Conservation (phyloP, 2,329 filamentous ascomycete genomes). For the Aspergillus awamori region DNA sequence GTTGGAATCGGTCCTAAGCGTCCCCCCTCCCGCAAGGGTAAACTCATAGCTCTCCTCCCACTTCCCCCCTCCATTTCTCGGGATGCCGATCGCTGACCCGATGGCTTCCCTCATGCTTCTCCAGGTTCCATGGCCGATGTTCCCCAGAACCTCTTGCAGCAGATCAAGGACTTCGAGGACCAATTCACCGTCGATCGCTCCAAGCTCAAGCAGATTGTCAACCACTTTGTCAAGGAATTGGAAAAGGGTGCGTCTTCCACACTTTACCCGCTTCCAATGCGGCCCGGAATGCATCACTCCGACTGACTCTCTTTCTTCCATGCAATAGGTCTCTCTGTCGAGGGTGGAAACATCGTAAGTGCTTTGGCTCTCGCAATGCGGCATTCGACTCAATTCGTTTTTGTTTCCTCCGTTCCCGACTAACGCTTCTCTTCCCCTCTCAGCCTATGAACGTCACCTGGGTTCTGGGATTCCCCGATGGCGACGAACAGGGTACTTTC, state of each 20-base stretch:
- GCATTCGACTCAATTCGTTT: neutral
- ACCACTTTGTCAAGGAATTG: conserved; percentile 87
- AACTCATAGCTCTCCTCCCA: conserved; percentile 37
- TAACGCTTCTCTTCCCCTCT: neutral
- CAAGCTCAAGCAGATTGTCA: conserved; percentile 86
- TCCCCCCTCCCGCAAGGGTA: conserved; percentile 73
- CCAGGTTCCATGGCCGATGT: conserved; percentile 88
- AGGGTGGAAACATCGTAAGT: conserved; percentile 90
- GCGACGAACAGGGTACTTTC: conserved; percentile 83
- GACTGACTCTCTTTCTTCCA: neutral
- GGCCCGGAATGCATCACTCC: neutral
- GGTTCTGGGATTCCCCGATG: conserved; percentile 88
- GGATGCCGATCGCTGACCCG: conserved; percentile 7
- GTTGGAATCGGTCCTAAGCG: conserved; percentile 66
- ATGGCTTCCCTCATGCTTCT: conserved; percentile 4
- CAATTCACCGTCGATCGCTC: conserved; percentile 75
- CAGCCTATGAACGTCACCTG: conserved; percentile 98
- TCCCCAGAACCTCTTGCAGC: conserved; percentile 76
- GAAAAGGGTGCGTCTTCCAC: conserved; percentile 66
- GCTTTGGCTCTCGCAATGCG: neutral
- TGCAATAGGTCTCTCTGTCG: conserved; percentile 71
- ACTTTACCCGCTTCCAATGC: neutral
- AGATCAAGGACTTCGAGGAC: conserved; percentile 83
- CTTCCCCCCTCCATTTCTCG: neutral
- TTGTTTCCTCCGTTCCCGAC: neutral